Base-by-base conservation (phyloP, 1,139 yeast species). In the Candida sanyaensis region DNA sequence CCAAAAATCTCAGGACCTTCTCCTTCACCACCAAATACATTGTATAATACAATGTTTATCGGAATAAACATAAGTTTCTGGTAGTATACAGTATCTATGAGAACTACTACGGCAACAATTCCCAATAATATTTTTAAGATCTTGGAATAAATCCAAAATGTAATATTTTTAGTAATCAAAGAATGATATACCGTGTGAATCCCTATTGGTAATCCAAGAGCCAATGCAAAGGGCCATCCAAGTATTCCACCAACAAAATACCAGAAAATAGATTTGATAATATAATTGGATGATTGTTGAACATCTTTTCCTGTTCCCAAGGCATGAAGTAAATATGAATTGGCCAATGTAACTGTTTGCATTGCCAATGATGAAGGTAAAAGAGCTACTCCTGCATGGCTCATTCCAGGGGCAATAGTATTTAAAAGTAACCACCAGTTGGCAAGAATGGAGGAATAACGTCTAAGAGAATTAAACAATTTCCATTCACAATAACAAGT, bases 1-100 rank as follows among this genome's bases (percentile, higher is more conserved):
- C 98, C 98, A 66, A 91, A 92, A 31, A 92, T 90, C 52, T 89
- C 87, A 0, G 98, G 98, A 0, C 98, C 98, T 43, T 75, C 77
- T 10, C 84, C 88, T 56, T 75, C 78, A 0, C 90, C 83, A 40
- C 86, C 78, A 44, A 91, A 69, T 1, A 92, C 97, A 61, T 92
- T 92, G 65, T 92, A 93, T 36, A 83, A 66, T 2, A 92, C 86
- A 55, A 91, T 92, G 60, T 92, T 92, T 56, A 84, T 71, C 0
- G 97, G 95, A 2, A 92, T 96, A 30, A 88, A 74, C 6, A 81
- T 77, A 7, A 81, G 61, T 26, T 45, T 42, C 47, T 75, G 78
- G n/a, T 79, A 73, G 63, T 89, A 92, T 51, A 83, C 81, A 1
- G 86, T 80, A 64, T 92, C 97, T 41, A 87, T 65, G 9, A 50